Evolutionary conservation across 139 green algal species (phyloP).

Genomic region (Spirogloea muscicola): DNA sequence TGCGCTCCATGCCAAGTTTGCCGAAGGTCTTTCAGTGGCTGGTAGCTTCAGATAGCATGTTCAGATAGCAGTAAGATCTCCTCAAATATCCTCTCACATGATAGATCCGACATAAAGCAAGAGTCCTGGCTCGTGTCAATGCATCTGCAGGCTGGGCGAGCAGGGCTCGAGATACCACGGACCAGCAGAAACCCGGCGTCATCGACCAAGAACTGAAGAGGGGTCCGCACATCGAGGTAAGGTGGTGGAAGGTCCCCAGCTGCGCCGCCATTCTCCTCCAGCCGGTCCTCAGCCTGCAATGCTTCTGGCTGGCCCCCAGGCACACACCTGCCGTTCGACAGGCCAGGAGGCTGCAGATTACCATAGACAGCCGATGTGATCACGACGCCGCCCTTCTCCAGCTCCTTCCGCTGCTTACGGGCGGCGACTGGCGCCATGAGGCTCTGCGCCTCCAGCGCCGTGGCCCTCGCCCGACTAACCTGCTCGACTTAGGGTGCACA

Average conservation of each 20-base stretch:
- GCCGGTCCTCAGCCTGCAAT: neutral
- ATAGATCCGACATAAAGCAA: neutral
- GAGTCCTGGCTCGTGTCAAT: neutral
- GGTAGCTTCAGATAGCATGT: neutral
- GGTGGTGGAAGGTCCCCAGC: constrained; percentile 5
- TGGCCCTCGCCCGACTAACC: neutral
- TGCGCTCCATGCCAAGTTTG: constrained; percentile 1
- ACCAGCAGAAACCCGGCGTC: constrained; percentile 3
- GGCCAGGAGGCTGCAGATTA: neutral
- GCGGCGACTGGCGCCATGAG: constrained; percentile 2
- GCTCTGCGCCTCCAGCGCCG: neutral
- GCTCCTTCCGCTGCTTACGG: constrained; percentile 4
- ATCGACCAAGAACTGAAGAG: constrained; percentile 31
- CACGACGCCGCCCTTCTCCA: constrained; percentile 8
- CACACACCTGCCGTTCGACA: neutral
- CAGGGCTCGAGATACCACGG: neutral
- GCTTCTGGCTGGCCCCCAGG: neutral
- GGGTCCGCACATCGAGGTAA: constrained; percentile 11
- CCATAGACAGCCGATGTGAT: constrained; percentile 11
- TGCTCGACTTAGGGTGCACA: neutral
- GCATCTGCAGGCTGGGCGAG: neutral
- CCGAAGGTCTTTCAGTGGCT: neutral
- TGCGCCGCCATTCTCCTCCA: neutral
- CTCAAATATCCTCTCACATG: neutral
- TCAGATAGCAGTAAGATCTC: neutral